Conservation (phyloP, 148 eudicot species). For the Linanthus parryae region DNA sequence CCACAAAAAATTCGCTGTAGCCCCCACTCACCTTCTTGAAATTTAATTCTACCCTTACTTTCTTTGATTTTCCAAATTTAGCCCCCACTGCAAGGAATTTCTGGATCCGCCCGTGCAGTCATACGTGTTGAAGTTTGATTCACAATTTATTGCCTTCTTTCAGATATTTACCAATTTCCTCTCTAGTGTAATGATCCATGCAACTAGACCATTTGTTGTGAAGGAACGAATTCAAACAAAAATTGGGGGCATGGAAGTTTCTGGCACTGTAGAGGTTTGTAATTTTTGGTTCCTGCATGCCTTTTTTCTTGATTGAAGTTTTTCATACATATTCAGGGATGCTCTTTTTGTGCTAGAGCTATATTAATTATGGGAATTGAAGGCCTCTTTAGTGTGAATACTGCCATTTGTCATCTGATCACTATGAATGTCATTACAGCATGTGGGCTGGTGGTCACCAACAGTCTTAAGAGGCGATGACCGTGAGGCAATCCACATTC, state of each 20-base stretch:
- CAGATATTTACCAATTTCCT: constrained; percentile 88
- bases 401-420: background rate
- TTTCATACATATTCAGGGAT: background rate
- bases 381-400: background rate
- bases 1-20: too few species aligned
- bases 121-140: background rate
- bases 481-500: constrained; percentile 88
- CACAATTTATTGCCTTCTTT: constrained; percentile 8
- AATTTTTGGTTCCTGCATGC: constrained; percentile 5
- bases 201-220: constrained; percentile 61
- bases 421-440: constrained; percentile 27
- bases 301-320: too few species aligned
- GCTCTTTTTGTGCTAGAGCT: background rate
- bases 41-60: too few species aligned
- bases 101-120: too few species aligned
- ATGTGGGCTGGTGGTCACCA: constrained; percentile 92
- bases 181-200: constrained; percentile 80
- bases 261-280: constrained; percentile 91
- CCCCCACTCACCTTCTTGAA: too few species aligned
- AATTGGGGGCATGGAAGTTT: constrained; percentile 73
- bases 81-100: too few species aligned
- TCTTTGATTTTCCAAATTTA: too few species aligned
- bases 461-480: constrained; percentile 88
- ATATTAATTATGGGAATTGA: too few species aligned
- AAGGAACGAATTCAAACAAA: constrained; percentile 80